A percentile compares a stretch with the other conserved stretches of the same genome.
Conservation (phyloP, 2,329 filamentous ascomycete species). For the Curvularia verruculosa region DNA sequence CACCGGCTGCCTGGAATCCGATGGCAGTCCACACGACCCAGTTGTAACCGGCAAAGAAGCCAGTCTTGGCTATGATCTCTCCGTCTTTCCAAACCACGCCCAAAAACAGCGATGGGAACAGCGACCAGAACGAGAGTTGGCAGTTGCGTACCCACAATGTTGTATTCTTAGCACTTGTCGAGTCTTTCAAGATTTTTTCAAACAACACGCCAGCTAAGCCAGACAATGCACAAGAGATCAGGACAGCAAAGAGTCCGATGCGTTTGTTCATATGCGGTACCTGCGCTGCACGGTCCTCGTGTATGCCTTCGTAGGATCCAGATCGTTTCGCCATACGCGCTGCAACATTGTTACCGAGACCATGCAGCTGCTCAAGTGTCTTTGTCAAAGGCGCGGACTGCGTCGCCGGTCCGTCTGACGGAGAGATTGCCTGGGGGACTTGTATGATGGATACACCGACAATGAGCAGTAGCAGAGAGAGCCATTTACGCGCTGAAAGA, state of each 20-base stretch:
- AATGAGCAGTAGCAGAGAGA: slow-evolving; percentile 78
- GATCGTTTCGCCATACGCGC: slow-evolving; percentile 66
- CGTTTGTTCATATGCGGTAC: slow-evolving; percentile 73
- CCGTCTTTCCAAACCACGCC: slow-evolving; percentile 90
- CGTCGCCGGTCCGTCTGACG: slow-evolving; percentile 60
- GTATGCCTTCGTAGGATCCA: slow-evolving; percentile 89
- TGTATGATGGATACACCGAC: slow-evolving; percentile 85
- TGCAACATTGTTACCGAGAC: slow-evolving; percentile 61
- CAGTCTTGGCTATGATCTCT: slow-evolving; percentile 77
- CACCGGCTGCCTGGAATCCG: slow-evolving; percentile 79
- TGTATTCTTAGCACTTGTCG: slow-evolving; percentile 67
- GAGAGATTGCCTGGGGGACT: slow-evolving; percentile 67
- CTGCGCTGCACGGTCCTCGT: slow-evolving; percentile 62
- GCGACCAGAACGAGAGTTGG: slow-evolving; percentile 90
- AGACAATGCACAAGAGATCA: slow-evolving; percentile 78
- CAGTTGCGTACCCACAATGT: slow-evolving; percentile 95
- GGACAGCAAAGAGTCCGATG: slow-evolving; percentile 77
- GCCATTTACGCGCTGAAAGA: slow-evolving; percentile 77
- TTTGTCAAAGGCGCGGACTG: slow-evolving; percentile 76
- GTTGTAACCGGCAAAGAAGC: slow-evolving; percentile 96
- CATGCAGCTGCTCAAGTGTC: slow-evolving; percentile 76
- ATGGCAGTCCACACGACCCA: slow-evolving; percentile 88
- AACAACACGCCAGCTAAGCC: slow-evolving; percentile 86
- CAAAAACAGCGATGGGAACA: slow-evolving; percentile 85
- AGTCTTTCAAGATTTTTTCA: slow-evolving; percentile 90